Percentiles rank a stretch among this genome's conserved stretches.
phyloP scores from a whole-genome alignment of 805 yeast genomes.

The Ogataea ramenticola region DNA sequence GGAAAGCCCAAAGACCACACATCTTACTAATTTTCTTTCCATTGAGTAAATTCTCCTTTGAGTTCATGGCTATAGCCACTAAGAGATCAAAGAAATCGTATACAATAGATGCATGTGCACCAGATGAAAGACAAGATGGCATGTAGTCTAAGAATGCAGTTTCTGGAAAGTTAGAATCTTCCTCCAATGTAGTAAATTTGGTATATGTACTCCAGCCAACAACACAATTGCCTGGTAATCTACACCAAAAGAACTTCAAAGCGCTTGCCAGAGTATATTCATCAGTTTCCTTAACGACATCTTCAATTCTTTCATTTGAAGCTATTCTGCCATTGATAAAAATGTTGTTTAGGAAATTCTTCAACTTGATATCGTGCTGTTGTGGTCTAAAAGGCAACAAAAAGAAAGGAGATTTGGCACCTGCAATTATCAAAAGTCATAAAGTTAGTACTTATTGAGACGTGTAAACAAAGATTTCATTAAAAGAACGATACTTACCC shows the following conservation, averaged over 20 bases:
- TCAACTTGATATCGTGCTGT: conserved; percentile 52
- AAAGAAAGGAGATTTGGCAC: conserved; percentile 60
- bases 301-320: conserved; percentile 31
- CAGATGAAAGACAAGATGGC: conserved; percentile 78
- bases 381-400: conserved; percentile 74
- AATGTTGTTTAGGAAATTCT: conserved; percentile 46
- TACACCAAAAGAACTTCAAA: conserved; percentile 79
- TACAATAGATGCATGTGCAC: conserved; percentile 84
- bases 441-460: neutral
- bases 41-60: conserved; percentile 69
- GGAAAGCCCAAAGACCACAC: conserved; percentile 87
- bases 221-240: conserved; percentile 71
- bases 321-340: conserved; percentile 52
- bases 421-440: conserved; percentile 3
- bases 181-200: conserved; percentile 59
- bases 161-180: conserved; percentile 57
- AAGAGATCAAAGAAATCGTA: conserved; percentile 81
- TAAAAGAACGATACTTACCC: too few species aligned
- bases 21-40: conserved; percentile 75
- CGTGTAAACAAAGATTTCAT: too few species aligned
- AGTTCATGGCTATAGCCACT: conserved; percentile 69
- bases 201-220: conserved; percentile 84
- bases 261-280: conserved; percentile 68
- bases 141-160: conserved; percentile 72
- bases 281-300: conserved; percentile 45